Evolutionary conservation across 169 alveolate genomes (phyloP).

Genomic region (Eimeria necatrix): DNA sequence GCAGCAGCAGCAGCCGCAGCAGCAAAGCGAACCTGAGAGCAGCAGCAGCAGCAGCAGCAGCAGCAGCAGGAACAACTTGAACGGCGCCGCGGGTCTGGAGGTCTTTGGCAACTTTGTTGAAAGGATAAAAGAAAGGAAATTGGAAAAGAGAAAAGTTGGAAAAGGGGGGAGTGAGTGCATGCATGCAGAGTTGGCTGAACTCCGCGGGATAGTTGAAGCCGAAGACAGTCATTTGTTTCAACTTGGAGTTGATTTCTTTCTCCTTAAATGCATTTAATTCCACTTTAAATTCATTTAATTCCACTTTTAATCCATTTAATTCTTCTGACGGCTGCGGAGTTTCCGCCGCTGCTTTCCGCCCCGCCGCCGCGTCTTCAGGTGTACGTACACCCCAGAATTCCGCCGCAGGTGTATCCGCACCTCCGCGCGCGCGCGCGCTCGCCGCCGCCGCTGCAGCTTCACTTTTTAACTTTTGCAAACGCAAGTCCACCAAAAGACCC

Average conservation of each 20-base stretch:
- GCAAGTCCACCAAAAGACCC: neutral
- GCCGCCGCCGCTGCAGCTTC: too few relatives aligned
- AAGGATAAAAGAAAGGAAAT: conserved; percentile 54
- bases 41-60: neutral
- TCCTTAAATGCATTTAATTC: neutral
- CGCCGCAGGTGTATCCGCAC: too few relatives aligned
- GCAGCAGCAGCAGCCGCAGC: too few relatives aligned
- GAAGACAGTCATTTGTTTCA: neutral
- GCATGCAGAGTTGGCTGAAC: conserved; percentile 62
- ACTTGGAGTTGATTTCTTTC: neutral
- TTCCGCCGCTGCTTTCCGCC: too few relatives aligned
- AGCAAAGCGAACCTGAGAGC: too few relatives aligned
- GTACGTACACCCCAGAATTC: too few relatives aligned
- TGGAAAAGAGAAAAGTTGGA: conserved; percentile 1
- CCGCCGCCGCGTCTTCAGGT: too few relatives aligned
- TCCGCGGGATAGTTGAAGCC: conserved; percentile 75
- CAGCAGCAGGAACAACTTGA: neutral
- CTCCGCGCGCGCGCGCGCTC: too few relatives aligned
- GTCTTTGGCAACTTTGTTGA: conserved; percentile 56
- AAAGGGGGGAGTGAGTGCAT: conserved; percentile 66
- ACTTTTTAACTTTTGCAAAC: neutral
- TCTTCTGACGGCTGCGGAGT: neutral
- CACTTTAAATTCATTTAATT: neutral
- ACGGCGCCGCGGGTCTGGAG: conserved; percentile 20
- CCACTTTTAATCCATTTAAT: neutral